These are phyloP conservation scores for Glebionis coronaria DNA, from an alignment of 129 eudicot genomes.

Conservation along the genomic window DNA sequence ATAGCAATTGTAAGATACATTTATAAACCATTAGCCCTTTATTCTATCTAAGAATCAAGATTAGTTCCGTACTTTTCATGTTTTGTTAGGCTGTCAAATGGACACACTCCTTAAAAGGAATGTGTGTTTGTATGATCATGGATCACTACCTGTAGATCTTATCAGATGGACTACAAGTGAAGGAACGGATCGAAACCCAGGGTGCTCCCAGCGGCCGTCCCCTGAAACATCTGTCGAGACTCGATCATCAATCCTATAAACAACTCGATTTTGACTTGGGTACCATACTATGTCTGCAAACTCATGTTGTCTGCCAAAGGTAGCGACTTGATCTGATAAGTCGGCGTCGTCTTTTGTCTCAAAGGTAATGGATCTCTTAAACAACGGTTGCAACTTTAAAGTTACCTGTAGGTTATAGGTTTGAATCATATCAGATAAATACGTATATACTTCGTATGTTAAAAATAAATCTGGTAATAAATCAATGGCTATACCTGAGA, in stretches of 20 bases:
- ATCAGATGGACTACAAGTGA: constrained; percentile 38
- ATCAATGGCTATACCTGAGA: no score
- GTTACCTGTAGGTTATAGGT: constrained; percentile 49
- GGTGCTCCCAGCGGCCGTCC: constrained; percentile 56
- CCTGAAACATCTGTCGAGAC: constrained; percentile 48
- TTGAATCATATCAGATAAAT: no score
- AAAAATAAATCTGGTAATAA: no score
- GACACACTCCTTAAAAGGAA: no score
- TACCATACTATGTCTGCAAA: constrained; percentile 54
- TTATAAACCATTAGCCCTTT: no score
- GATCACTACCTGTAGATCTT: constrained; percentile 44
- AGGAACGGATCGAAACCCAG: constrained; percentile 56
- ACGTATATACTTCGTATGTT: no score
- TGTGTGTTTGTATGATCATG: background rate
- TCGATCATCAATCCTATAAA: constrained; percentile 65
- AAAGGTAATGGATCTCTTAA: constrained; percentile 69
- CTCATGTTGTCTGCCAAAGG: constrained; percentile 60
- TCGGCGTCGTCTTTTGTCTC: constrained; percentile 41
- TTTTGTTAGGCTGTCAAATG: no score
- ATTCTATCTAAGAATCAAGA: no score
- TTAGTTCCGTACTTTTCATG: no score
- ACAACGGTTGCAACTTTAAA: constrained; percentile 56
- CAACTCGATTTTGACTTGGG: constrained; percentile 43
- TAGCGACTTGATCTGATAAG: constrained; percentile 47
- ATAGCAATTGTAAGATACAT: no score